Evolutionary conservation across 192 early-diverging fungal genomes (phyloP), one percentile per base, ranked within the genome.

Genomic region (Diversispora eburnea): DNA sequence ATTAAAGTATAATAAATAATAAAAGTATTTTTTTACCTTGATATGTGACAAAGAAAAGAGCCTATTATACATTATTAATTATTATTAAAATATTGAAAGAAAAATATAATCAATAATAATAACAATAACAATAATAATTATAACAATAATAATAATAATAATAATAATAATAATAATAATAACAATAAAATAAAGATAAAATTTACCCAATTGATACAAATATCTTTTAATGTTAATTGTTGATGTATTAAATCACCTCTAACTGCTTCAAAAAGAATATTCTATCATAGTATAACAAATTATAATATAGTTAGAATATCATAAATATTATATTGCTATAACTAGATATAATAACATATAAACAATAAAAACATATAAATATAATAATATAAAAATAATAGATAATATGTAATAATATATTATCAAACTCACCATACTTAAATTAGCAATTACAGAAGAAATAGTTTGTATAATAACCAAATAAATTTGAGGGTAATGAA

Each of bases 381-480:
- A 13, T 45, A 46, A 19, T 42, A 82, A 66, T 33, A 79, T 79
- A 51, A 77, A 71, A 13, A 73, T 76, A 4, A 82, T 64, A 67
- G 78, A 82, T 55, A 52, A 54, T 54, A 54, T 77, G 79, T 41
- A 77, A 79, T 0, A 77, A 77, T 25, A 74, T 83, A 43, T 88
- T 87, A 80, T 19, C 64, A 68, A 77, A 33, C 85, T 64, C 10
- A 93, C 77, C 56, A 93, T 81, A 25, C 82, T 87, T 61, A 91
- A 91, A 89, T 91, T 89, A 49, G 88, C 89, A 5, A 88, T 78
- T 0, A 86, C 69, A 39, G 90, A 86, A 7, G 84, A 85, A 47
- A 88, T 78, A 82, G 88, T 87, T 80, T 89, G 85, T 67, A 93
- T 67, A 57, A 84, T 71, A 39, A 81, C 83, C 39, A 86, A 64